Base-by-base conservation (phyloP, 106 monocot genomes). In the Acanthochlamys bracteata region DNA sequence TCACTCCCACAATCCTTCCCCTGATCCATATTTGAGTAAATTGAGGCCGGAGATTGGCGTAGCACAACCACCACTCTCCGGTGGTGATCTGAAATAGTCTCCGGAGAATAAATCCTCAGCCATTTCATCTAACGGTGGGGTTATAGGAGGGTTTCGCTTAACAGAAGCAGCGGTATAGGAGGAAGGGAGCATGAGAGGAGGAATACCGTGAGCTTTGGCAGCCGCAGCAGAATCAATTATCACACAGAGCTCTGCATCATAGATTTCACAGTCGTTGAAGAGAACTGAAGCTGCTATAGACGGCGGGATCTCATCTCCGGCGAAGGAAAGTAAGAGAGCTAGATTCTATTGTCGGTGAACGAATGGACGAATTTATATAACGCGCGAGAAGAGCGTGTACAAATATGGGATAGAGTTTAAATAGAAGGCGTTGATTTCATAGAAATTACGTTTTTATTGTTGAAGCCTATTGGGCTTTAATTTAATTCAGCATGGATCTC, bases 181-280 rank as follows among this genome's bases (percentile, higher is more conserved):
- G 51, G 51, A 13, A 51, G 51, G 51, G 51, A 57, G 73, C 55
- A 63, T 72, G 61, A 85, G 66, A 56, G 78, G 64, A 24, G 82
- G 81, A 12, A 75, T 80, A 23, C 87, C 75, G 61, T 80, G 69
- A 21, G 43, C 41, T n/a, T 67, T 41, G 52, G 39, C 25, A 9
- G 87, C 82, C 39, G 92, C 81, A 55, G 98, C 88, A 41, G 88
- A 80, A 53, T 98, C 98, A 68, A 98, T 86, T 20, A 85, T 78
- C 24, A 84, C 80, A 92, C 98, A 98, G 60, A 98, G 88, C 72
- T 88, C 92, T 56, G 98, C 92, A 61, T 92, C 91, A 75, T 98
- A 85, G 20, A 98, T 79, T 27, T 88, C 86, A 0, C 75, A 46
- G 59, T 89, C 88, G 45, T 93, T 85, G 47, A 92, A 60, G 42